phyloP scores from a whole-genome alignment of 257 asterid genomes.

The Solanum phureja region DNA sequence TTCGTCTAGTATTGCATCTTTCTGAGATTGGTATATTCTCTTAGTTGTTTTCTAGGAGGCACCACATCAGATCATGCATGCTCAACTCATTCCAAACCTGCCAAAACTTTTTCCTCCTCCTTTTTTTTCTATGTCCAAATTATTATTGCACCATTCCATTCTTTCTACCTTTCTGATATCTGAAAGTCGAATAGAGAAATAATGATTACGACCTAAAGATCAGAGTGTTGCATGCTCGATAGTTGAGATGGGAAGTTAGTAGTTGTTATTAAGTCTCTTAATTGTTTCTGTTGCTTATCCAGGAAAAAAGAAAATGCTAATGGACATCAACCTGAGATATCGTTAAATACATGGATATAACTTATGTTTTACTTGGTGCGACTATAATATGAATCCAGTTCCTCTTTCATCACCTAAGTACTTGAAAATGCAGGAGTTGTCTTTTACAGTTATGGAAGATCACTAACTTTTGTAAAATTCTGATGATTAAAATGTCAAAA shows the following conservation, averaged over 20 bases:
- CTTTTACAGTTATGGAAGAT: background rate
- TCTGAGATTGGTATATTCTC: background rate
- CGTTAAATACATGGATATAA: background rate
- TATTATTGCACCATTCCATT: background rate
- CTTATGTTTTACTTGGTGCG: background rate
- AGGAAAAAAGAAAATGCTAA: background rate
- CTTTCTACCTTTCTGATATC: background rate
- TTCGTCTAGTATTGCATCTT: background rate
- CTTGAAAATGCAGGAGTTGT: background rate
- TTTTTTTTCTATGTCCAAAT: background rate
- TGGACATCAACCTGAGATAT: background rate
- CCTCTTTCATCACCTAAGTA: background rate
- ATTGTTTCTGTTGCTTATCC: background rate
- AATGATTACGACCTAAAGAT: background rate
- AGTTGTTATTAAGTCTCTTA: background rate
- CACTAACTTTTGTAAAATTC: background rate
- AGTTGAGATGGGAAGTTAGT: background rate
- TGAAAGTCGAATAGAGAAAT: background rate
- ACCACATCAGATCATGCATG: background rate
- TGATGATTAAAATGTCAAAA: background rate
- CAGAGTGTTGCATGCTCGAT: background rate
- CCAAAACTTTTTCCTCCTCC: background rate
- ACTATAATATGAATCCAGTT: background rate
- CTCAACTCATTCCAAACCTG: background rate
- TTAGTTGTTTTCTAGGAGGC: background rate